phyloP scores from a whole-genome alignment of 106 monocot species.

The Iris macrosiphon region DNA sequence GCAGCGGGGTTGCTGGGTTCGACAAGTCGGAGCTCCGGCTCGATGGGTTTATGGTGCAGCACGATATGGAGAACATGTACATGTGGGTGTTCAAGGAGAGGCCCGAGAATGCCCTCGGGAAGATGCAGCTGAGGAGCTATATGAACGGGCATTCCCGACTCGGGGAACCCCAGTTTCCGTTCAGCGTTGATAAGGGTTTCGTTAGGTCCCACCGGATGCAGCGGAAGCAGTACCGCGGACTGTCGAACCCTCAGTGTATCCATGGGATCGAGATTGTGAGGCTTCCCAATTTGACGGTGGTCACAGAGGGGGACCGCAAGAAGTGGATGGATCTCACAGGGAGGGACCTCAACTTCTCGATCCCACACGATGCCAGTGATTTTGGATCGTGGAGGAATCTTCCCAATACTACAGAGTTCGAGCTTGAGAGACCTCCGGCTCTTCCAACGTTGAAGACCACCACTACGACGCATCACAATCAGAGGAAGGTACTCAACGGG shows the following conservation, averaged over 20 bases:
- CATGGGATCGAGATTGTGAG: constrained; percentile 51
- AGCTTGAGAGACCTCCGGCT: constrained; percentile 35
- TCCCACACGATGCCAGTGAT: constrained; percentile 37
- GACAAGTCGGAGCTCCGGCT: constrained; percentile 59
- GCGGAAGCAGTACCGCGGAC: constrained; percentile 47
- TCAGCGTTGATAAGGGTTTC: constrained; percentile 45
- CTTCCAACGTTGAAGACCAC: constrained; percentile 15
- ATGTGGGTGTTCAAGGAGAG: constrained; percentile 92
- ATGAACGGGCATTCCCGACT: constrained; percentile 57
- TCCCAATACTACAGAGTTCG: constrained; percentile 38
- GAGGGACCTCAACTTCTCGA: constrained; percentile 36
- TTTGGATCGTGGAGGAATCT: constrained; percentile 52
- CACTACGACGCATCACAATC: constrained; percentile 5
- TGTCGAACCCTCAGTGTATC: constrained; percentile 52
- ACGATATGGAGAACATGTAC: constrained; percentile 92
- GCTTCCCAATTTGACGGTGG: constrained; percentile 26
- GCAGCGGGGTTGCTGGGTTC: constrained; percentile 31
- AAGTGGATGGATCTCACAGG: constrained; percentile 58
- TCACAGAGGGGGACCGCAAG: constrained; percentile 32
- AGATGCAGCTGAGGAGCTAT: constrained; percentile 57
- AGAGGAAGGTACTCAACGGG: constrained; percentile 23
- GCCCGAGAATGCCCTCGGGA: constrained; percentile 65
- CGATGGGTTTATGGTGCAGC: constrained; percentile 76
- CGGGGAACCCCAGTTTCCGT: constrained; percentile 49
- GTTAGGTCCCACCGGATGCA: constrained; percentile 53